A percentile compares a stretch with the other conserved stretches of the same genome.
phyloP scores from a whole-genome alignment of 495 filamentous ascomycete species.

The Penicillium angulare region DNA sequence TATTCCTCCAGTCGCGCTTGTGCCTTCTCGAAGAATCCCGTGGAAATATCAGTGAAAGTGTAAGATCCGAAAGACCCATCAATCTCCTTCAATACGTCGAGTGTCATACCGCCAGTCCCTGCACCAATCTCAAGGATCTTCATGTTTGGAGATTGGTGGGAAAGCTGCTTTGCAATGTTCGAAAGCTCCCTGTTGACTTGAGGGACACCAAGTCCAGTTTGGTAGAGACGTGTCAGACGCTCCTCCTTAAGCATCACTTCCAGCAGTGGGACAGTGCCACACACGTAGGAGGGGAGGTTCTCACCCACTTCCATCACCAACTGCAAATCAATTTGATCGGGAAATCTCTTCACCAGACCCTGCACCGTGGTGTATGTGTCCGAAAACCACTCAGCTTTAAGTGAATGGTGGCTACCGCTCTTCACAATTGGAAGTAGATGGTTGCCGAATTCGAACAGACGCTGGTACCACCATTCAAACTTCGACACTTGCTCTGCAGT shows the following conservation, averaged over 20 bases:
- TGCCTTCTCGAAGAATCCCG: slow-evolving; percentile 34
- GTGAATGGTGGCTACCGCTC: background rate
- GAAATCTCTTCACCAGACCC: background rate
- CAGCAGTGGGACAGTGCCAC: background rate
- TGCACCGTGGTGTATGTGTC: background rate
- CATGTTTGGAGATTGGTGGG: background rate
- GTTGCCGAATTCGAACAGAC: background rate
- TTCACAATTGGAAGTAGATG: background rate
- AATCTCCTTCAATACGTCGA: background rate
- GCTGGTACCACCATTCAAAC: too few species aligned
- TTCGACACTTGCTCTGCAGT: background rate
- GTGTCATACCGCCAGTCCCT: background rate
- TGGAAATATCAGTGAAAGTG: slow-evolving; percentile 49
- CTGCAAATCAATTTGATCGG: background rate
- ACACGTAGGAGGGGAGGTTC: background rate
- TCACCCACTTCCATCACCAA: background rate
- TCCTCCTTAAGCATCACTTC: background rate
- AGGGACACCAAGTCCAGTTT: background rate
- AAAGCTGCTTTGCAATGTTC: background rate
- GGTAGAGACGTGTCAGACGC: background rate
- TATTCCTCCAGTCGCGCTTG: background rate
- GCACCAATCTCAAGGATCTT: background rate
- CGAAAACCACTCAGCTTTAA: background rate
- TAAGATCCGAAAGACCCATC: slow-evolving; percentile 20
- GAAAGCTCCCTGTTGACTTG: background rate